Conservation (phyloP, 257 asterid genomes). For the Buddleja alternifolia region DNA sequence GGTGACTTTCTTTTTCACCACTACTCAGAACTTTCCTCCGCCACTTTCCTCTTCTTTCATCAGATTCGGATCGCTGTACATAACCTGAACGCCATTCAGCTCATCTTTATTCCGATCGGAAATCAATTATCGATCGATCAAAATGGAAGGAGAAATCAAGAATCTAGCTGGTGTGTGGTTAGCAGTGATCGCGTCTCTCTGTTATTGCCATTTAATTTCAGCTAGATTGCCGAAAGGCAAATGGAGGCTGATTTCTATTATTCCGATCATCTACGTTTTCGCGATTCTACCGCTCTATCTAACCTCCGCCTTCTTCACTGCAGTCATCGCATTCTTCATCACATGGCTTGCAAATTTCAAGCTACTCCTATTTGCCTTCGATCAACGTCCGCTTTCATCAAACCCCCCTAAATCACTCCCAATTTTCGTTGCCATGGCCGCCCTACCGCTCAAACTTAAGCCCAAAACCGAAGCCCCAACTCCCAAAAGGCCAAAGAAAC, state of each 20-base stretch:
- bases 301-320: slow-evolving; percentile 43
- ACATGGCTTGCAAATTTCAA: slow-evolving; percentile 65
- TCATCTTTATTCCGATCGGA: no score
- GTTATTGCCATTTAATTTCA: slow-evolving; percentile 44
- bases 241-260: slow-evolving; percentile 49
- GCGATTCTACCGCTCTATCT: slow-evolving; percentile 43
- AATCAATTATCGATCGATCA: no score
- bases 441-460: slow-evolving; percentile 50
- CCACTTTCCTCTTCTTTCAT: background rate
- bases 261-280: slow-evolving; percentile 51
- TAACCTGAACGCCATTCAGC: no score
- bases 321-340: slow-evolving; percentile 43
- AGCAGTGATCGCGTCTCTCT: slow-evolving; percentile 39
- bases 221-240: slow-evolving; percentile 45
- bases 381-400: slow-evolving; percentile 52
- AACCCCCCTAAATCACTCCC: slow-evolving; percentile 38
- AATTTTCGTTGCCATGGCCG: slow-evolving; percentile 46
- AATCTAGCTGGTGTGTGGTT: slow-evolving; percentile 31
- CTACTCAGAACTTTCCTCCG: background rate
- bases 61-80: no score
- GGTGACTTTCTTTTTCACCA: background rate
- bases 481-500: no score
- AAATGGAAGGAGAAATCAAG: slow-evolving; percentile 51
- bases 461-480: background rate
- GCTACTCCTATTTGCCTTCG: slow-evolving; percentile 62